Evolutionary conservation across 1,284 basidiomycete species (phyloP).

Genomic region (Anthracocystis setariae): DNA sequence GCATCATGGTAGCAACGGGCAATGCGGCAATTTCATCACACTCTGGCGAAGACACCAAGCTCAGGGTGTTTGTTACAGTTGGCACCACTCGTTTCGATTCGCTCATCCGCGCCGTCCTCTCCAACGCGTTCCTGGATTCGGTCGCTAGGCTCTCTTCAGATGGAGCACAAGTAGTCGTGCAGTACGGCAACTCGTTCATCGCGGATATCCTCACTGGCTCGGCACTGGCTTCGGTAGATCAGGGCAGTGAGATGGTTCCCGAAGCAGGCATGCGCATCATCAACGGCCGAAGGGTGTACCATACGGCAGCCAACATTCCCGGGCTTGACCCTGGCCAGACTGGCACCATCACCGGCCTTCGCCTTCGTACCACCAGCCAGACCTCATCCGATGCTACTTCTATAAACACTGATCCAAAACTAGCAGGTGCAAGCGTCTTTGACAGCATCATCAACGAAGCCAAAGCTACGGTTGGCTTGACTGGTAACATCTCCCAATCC

Average conservation of each 20-base stretch:
- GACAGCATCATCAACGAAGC: slow-evolving; percentile 30
- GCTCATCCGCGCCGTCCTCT: slow-evolving; percentile 46
- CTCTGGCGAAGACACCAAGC: background rate
- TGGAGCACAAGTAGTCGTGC: slow-evolving; percentile 12
- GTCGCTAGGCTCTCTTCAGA: slow-evolving; percentile 20
- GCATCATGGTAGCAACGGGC: slow-evolving; percentile 9
- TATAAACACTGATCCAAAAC: slow-evolving; percentile 1
- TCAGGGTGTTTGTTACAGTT: slow-evolving; percentile 55
- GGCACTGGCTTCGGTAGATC: slow-evolving; percentile 28
- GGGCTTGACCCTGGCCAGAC: slow-evolving; percentile 45
- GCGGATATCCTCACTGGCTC: slow-evolving; percentile 32
- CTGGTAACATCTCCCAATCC: background rate
- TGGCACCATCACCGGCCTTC: slow-evolving; percentile 32
- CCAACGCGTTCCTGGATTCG: slow-evolving; percentile 23
- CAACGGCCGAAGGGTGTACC: slow-evolving; percentile 43
- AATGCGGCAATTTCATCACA: background rate
- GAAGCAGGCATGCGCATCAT: slow-evolving; percentile 45
- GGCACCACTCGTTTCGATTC: slow-evolving; percentile 60
- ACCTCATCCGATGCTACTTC: background rate
- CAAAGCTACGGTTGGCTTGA: slow-evolving; percentile 19
- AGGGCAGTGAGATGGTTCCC: slow-evolving; percentile 37
- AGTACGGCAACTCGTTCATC: slow-evolving; percentile 48
- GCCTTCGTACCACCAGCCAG: slow-evolving; percentile 9
- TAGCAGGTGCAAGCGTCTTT: slow-evolving; percentile 17
- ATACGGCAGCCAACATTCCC: slow-evolving; percentile 18